These are phyloP conservation scores for Pseudopyricularia javanii DNA, from an alignment of 2,329 filamentous ascomycete species.

Conservation along the genomic window DNA sequence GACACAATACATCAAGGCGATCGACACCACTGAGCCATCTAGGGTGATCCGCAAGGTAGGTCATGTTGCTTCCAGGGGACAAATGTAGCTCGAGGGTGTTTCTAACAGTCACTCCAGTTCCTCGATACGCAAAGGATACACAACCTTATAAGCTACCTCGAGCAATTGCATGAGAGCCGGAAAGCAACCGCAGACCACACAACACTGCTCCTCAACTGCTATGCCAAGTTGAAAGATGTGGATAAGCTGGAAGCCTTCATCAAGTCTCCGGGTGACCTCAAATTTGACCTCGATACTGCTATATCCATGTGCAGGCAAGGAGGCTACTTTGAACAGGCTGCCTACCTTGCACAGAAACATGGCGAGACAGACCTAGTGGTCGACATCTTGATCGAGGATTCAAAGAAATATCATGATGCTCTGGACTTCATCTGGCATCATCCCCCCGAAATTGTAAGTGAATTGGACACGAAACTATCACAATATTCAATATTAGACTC, in stretches of 20 bases:
- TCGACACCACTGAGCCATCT: conserved; percentile 90
- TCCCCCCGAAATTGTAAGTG: conserved; percentile 62
- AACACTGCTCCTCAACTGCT: conserved; percentile 88
- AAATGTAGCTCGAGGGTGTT: neutral
- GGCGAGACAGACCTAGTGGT: conserved; percentile 89
- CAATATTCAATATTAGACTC: neutral
- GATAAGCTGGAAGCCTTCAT: conserved; percentile 95
- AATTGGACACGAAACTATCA: neutral
- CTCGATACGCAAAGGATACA: conserved; percentile 95
- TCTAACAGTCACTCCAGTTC: conserved; percentile 22
- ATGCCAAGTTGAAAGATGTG: conserved; percentile 94
- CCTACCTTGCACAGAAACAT: conserved; percentile 88
- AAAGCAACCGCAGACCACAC: conserved; percentile 93
- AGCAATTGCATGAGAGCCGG: conserved; percentile 88
- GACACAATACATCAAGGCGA: conserved; percentile 93
- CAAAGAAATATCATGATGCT: conserved; percentile 79
- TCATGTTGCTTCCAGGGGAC: neutral
- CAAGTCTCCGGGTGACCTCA: conserved; percentile 84
- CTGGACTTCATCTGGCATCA: conserved; percentile 84
- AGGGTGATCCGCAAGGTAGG: conserved; percentile 83
- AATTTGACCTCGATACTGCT: conserved; percentile 93
- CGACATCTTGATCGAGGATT: conserved; percentile 91
- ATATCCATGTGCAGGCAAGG: conserved; percentile 97
- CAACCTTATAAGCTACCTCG: conserved; percentile 92
- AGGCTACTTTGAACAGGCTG: conserved; percentile 92